Conservation (phyloP, 805 yeast genomes). For the Zygosaccharomyces siamensis region DNA sequence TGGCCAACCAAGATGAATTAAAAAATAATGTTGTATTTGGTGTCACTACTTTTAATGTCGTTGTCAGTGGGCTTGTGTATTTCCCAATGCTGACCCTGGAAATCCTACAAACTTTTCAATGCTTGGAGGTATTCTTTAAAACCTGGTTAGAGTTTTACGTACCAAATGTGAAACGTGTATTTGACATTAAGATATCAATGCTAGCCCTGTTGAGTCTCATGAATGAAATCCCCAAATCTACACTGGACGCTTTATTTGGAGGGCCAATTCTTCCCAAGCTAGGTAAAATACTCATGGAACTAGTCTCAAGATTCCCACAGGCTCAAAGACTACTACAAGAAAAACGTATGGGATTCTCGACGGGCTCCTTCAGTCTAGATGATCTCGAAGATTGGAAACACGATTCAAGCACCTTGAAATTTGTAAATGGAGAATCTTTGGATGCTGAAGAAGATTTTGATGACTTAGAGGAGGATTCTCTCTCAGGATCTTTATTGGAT, state of each 20-base stretch:
- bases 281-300: conserved; percentile 46
- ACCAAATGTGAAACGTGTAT: conserved; percentile 59
- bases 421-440: conserved; percentile 33
- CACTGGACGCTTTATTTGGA: conserved; percentile 35
- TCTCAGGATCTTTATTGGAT: conserved; percentile 76
- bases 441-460: conserved; percentile 53
- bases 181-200: conserved; percentile 71
- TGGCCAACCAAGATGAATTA: conserved; percentile 22
- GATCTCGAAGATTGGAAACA: conserved; percentile 30
- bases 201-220: conserved; percentile 59
- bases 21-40: conserved; percentile 32
- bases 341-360: conserved; percentile 51
- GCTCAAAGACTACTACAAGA: conserved; percentile 66
- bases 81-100: conserved; percentile 52
- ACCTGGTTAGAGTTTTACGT: conserved; percentile 36
- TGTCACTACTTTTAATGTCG: conserved; percentile 44
- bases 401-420: conserved; percentile 38
- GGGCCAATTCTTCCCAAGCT: conserved; percentile 42
- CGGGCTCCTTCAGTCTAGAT: conserved; percentile 33
- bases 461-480: conserved; percentile 76
- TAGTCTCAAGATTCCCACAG: conserved; percentile 59
- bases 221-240: conserved; percentile 27
- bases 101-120: conserved; percentile 42
- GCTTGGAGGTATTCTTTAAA: conserved; percentile 49
- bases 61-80: conserved; percentile 60